Conservation (phyloP, 73 alveolate species). For the Tetrahymena borealis region DNA sequence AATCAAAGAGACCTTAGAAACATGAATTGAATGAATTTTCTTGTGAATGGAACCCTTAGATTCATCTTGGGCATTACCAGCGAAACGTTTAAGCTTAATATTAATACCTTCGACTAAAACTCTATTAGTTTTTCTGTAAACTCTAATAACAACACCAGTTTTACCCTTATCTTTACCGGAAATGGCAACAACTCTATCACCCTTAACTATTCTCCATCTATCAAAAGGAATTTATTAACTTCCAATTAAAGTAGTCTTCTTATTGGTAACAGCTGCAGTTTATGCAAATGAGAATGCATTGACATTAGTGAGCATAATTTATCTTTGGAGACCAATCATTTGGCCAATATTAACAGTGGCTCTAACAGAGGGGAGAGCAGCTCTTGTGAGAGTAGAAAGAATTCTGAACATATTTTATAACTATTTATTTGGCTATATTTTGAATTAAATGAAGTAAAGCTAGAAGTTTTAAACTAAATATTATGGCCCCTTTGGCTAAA, state of each 20-base stretch:
- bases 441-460: background rate
- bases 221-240: conserved; percentile 24
- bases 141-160: conserved; percentile 67
- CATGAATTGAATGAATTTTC: conserved; percentile 63
- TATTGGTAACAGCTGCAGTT: background rate
- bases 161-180: conserved; percentile 64
- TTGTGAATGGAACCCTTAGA: background rate
- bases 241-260: background rate
- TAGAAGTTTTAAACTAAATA: background rate
- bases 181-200: conserved; percentile 67
- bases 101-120: conserved; percentile 75
- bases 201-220: conserved; percentile 66
- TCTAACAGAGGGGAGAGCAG: background rate
- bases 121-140: conserved; percentile 49
- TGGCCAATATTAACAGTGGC: background rate
- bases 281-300: background rate
- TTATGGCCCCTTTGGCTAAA: background rate
- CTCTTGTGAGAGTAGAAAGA: background rate
- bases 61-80: conserved; percentile 3
- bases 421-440: background rate
- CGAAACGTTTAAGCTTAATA: conserved; percentile 26
- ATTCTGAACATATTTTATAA: background rate
- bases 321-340: background rate
- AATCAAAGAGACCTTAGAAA: conserved; percentile 66
- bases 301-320: background rate